Conservation (phyloP, 768 basidiomycete species). For the Zangia roseola region DNA sequence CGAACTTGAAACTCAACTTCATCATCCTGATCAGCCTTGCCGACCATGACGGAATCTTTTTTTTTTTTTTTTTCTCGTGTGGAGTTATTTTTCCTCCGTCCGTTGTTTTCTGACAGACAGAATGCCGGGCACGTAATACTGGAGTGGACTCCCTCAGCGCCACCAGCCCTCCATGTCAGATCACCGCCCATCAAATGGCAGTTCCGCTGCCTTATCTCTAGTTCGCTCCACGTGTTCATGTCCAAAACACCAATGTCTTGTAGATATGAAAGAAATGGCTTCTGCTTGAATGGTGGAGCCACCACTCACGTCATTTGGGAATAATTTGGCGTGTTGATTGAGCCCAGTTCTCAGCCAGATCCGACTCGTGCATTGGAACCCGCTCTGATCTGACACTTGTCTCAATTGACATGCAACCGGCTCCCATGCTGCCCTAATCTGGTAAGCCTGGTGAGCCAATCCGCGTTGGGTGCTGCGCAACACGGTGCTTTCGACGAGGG, state of each 20-base stretch:
- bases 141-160: background rate
- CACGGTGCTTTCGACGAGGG: slow-evolving; percentile 2
- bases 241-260: too few relatives aligned
- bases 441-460: background rate
- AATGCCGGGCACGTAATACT: slow-evolving; percentile 26
- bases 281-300: too few relatives aligned
- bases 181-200: too few relatives aligned
- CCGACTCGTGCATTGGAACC: slow-evolving; percentile 18
- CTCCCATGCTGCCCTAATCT: slow-evolving; percentile 7
- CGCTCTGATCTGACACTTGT: slow-evolving; percentile 14
- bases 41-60: slow-evolving; percentile 30
- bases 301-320: slow-evolving; percentile 19
- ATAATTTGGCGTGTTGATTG: slow-evolving; percentile 4
- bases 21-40: slow-evolving; percentile 28
- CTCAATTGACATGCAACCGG: slow-evolving; percentile 17
- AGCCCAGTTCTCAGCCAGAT: slow-evolving; percentile 30
- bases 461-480: slow-evolving; percentile 8
- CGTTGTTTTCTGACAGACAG: slow-evolving; percentile 18
- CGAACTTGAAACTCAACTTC: slow-evolving; percentile 34
- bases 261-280: too few relatives aligned
- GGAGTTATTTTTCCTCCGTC: slow-evolving; percentile 25
- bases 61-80: slow-evolving; percentile 16
- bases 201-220: slow-evolving; percentile 10
- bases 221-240: background rate
- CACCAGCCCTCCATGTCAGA: background rate